These are phyloP conservation scores for Rhynchospora pubera DNA, from an alignment of 176 grass and related monocot species.

Conservation along the genomic window DNA sequence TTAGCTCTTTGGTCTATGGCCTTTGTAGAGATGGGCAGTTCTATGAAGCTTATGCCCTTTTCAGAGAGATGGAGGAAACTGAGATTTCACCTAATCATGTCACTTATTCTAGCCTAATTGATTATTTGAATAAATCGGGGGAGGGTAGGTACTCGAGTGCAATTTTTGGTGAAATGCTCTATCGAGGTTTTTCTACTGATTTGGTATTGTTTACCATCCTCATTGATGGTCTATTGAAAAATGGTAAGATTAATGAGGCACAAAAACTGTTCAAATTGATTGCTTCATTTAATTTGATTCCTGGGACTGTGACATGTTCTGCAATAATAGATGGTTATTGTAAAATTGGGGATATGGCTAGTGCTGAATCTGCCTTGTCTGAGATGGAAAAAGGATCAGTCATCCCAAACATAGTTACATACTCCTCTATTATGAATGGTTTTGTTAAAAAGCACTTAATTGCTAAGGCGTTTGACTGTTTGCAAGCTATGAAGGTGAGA, in stretches of 20 bases:
- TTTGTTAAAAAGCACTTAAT: constrained; percentile 57
- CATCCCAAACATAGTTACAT: constrained; percentile 58
- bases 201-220: constrained; percentile 60
- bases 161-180: constrained; percentile 60
- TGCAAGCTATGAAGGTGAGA: constrained; percentile 63
- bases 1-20: constrained; percentile 43
- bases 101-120: constrained; percentile 64
- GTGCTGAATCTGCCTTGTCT: constrained; percentile 48
- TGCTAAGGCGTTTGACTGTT: constrained; percentile 35
- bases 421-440: constrained; percentile 66
- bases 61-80: constrained; percentile 75
- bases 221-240: constrained; percentile 56
- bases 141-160: constrained; percentile 16
- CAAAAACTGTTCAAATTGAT: constrained; percentile 35
- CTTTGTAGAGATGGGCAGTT: constrained; percentile 48
- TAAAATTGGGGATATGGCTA: constrained; percentile 45
- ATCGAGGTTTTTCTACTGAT: constrained; percentile 61
- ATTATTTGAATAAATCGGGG: constrained; percentile 47
- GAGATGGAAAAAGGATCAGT: constrained; percentile 53
- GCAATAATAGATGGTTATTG: constrained; percentile 63
- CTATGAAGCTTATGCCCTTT: constrained; percentile 49
- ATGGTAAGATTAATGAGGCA: constrained; percentile 43
- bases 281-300: constrained; percentile 40
- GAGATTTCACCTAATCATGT: constrained; percentile 63
- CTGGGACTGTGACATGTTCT: constrained; percentile 57